Evolutionary conservation across 352 stramenopile species (phyloP).

Genomic region (Pythium dissimile): DNA sequence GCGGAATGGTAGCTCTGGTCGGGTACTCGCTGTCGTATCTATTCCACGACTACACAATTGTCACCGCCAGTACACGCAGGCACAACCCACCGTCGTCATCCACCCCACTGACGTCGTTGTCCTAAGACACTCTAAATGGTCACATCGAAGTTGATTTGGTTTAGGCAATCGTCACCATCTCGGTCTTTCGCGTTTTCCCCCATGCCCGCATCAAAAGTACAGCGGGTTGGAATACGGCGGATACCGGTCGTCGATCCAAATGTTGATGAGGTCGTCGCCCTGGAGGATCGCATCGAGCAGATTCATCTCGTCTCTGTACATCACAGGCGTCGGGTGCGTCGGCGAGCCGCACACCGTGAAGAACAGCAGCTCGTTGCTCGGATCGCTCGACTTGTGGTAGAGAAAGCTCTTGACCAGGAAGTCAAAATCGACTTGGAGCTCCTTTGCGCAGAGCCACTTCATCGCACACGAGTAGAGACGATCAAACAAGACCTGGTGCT

Average conservation of each 20-base stretch:
- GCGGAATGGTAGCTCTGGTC: slow-evolving; percentile 47
- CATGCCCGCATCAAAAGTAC: slow-evolving; percentile 35
- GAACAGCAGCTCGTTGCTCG: slow-evolving; percentile 36
- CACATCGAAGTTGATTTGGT: too few species aligned
- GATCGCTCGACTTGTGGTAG: slow-evolving; percentile 17
- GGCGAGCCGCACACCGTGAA: slow-evolving; percentile 49
- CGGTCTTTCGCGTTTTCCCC: neutral
- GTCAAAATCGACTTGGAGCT: slow-evolving; percentile 55
- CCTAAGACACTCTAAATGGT: too few species aligned
- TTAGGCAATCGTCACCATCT: too few species aligned
- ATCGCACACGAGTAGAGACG: slow-evolving; percentile 36
- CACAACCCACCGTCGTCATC: neutral
- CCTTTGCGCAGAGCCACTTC: slow-evolving; percentile 38
- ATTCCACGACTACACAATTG: slow-evolving; percentile 33
- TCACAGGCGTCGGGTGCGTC: slow-evolving; percentile 47
- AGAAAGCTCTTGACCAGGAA: slow-evolving; percentile 62
- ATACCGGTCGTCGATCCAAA: slow-evolving; percentile 72
- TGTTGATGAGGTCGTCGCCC: slow-evolving; percentile 64
- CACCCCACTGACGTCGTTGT: slow-evolving; percentile 8
- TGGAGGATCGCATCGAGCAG: slow-evolving; percentile 61
- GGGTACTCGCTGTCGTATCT: slow-evolving; percentile 56
- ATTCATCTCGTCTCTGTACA: slow-evolving; percentile 55
- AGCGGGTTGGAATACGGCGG: slow-evolving; percentile 66
- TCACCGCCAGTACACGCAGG: neutral
- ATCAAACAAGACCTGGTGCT: slow-evolving; percentile 59